Evolutionary conservation across 1,139 yeast species (phyloP).

Genomic region (Zygosaccharomyces sapae): DNA sequence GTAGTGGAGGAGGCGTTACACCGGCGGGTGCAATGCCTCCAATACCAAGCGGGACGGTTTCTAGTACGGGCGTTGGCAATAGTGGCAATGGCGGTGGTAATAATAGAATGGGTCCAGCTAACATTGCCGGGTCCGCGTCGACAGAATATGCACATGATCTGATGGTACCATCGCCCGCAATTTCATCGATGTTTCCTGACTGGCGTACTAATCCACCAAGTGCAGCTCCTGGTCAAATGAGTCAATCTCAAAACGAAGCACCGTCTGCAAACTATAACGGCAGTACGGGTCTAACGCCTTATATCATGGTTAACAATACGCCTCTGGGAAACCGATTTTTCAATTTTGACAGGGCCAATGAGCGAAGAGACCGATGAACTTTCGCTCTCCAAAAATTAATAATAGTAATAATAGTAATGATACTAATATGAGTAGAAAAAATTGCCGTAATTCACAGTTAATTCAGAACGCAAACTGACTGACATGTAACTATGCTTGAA

Average conservation of each 20-base stretch:
- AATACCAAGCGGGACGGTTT: background rate
- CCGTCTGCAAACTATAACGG: constrained; percentile 20
- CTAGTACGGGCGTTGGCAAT: background rate
- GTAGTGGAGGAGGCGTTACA: background rate
- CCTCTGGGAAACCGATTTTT: constrained; percentile 31
- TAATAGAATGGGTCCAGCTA: background rate
- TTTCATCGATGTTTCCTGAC: constrained; percentile 34
- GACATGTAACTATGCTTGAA: no score
- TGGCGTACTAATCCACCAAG: constrained; percentile 28
- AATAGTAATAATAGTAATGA: background rate
- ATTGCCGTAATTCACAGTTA: no score
- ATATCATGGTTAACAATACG: constrained; percentile 30
- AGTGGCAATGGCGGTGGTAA: background rate
- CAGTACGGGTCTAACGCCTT: constrained; percentile 34
- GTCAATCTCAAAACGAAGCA: constrained; percentile 4
- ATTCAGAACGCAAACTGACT: no score
- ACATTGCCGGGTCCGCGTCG: background rate
- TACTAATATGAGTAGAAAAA: background rate
- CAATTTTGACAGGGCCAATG: constrained; percentile 18
- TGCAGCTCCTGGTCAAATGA: constrained; percentile 8
- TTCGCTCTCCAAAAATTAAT: no score
- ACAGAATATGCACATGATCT: constrained; percentile 18
- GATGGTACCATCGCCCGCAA: constrained; percentile 34
- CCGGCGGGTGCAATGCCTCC: background rate
- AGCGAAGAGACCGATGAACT: background rate